Percentiles rank a stretch among this genome's conserved stretches.
Evolutionary conservation across 345 rosid genomes (phyloP).

Genomic region (Citrus glauca): DNA sequence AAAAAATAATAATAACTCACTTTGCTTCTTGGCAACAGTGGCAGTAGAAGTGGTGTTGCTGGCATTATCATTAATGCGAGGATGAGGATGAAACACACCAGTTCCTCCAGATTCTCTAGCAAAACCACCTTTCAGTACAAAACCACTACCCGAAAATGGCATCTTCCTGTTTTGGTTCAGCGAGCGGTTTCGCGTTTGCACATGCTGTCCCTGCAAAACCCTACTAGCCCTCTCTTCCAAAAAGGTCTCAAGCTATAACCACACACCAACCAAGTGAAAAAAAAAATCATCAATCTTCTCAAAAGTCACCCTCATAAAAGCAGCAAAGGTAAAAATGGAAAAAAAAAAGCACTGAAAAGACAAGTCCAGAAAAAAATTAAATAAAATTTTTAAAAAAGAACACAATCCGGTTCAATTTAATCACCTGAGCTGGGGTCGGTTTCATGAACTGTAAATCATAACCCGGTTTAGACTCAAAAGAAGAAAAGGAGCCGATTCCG

Average conservation of each 20-base stretch:
- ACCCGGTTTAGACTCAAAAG: conserved; percentile 12
- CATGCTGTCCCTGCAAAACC: conserved; percentile 19
- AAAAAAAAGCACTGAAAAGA: conserved; percentile 17
- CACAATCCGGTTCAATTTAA: background rate
- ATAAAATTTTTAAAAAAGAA: background rate
- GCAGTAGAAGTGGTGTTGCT: background rate
- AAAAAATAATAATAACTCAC: conserved; percentile 11
- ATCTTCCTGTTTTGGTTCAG: conserved; percentile 20
- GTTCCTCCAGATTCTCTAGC: conserved; percentile 45
- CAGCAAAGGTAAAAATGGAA: conserved; percentile 16
- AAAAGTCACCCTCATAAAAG: conserved; percentile 10
- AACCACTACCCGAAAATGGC: conserved; percentile 14
- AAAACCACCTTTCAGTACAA: conserved; percentile 13
- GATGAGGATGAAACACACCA: conserved; percentile 60
- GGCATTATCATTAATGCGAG: conserved; percentile 26
- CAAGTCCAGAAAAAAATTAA: background rate
- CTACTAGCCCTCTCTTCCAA: conserved; percentile 18
- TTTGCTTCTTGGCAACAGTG: conserved; percentile 19
- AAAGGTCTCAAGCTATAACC: conserved; percentile 23
- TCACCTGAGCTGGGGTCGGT: conserved; percentile 13
- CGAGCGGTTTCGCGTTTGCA: conserved; percentile 14
- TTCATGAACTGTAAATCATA: conserved; percentile 8
- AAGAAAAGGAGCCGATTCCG: background rate
- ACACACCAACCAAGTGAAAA: background rate
- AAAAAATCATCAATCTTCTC: background rate